phyloP scores from a whole-genome alignment of 768 basidiomycete genomes.

The Baorangia bicolor region DNA sequence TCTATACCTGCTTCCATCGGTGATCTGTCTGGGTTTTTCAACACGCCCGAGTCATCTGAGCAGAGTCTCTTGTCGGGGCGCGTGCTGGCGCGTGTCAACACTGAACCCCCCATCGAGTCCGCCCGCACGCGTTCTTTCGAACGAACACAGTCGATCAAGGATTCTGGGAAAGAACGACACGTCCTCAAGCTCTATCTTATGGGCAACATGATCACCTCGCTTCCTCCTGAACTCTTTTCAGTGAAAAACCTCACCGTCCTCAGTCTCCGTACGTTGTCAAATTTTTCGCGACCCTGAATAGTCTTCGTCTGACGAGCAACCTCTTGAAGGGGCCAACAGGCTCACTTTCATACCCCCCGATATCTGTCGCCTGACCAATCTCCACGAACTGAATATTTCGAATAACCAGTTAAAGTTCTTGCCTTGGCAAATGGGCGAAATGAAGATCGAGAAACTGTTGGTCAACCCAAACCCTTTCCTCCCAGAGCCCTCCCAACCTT shows the following conservation, averaged over 20 bases:
- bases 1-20: conserved; percentile 38
- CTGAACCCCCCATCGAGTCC: conserved; percentile 28
- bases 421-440: conserved; percentile 60
- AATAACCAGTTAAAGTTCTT: conserved; percentile 58
- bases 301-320: background rate
- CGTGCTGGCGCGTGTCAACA: too few relatives aligned
- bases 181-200: too few relatives aligned
- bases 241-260: too few relatives aligned
- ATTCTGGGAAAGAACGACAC: too few relatives aligned
- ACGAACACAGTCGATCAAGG: conserved; percentile 27
- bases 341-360: too few relatives aligned
- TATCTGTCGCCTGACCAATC: too few relatives aligned
- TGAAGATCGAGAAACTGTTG: too few relatives aligned
- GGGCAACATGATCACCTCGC: too few relatives aligned
- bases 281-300: background rate
- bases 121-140: conserved; percentile 23
- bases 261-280: conserved; percentile 52
- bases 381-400: too few relatives aligned
- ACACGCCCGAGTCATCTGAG: too few relatives aligned
- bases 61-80: too few relatives aligned
- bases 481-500: too few relatives aligned
- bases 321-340: conserved; percentile 50
- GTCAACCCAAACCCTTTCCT: conserved; percentile 64
- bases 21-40: conserved; percentile 48
- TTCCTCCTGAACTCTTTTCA: conserved; percentile 58